Conservation (phyloP, 106 monocot species). For the Dendrobium catenatum region DNA sequence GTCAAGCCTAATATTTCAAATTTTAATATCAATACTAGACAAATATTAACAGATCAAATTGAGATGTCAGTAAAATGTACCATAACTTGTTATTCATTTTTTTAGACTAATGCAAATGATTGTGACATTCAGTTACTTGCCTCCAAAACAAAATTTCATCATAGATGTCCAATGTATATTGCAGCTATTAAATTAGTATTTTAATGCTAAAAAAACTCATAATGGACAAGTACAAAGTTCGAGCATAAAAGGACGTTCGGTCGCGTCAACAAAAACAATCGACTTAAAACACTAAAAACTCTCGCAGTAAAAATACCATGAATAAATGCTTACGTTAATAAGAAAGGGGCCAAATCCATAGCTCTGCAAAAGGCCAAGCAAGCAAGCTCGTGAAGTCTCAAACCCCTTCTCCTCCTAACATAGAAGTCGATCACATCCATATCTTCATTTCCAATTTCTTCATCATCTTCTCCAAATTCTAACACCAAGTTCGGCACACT, state of each 20-base stretch:
- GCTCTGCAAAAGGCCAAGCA: constrained; percentile 73
- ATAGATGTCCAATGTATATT: not conserved
- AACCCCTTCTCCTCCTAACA: constrained; percentile 35
- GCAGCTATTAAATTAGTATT: not conserved
- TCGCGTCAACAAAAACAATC: not conserved
- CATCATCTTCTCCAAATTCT: constrained; percentile 16
- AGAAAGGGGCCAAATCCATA: constrained; percentile 64
- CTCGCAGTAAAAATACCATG: not conserved
- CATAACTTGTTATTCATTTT: no score
- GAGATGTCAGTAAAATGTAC: no score
- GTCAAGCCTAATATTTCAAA: no score
- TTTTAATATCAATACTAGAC: no score
- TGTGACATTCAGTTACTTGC: no score
- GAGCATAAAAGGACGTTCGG: not conserved
- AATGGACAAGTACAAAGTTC: not conserved
- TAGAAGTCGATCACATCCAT: constrained; percentile 63
- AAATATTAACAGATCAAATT: no score
- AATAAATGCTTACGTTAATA: constrained; percentile 32
- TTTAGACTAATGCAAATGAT: no score
- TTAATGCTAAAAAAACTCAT: not conserved
- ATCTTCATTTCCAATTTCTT: constrained; percentile 55
- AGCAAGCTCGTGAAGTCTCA: constrained; percentile 80
- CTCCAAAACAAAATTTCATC: not conserved
- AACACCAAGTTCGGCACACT: constrained; percentile 12
- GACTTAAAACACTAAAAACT: not conserved